Percentiles rank a stretch among this genome's conserved stretches.
Conservation (phyloP, 257 asterid genomes). For the Solanum chiquidenum region DNA sequence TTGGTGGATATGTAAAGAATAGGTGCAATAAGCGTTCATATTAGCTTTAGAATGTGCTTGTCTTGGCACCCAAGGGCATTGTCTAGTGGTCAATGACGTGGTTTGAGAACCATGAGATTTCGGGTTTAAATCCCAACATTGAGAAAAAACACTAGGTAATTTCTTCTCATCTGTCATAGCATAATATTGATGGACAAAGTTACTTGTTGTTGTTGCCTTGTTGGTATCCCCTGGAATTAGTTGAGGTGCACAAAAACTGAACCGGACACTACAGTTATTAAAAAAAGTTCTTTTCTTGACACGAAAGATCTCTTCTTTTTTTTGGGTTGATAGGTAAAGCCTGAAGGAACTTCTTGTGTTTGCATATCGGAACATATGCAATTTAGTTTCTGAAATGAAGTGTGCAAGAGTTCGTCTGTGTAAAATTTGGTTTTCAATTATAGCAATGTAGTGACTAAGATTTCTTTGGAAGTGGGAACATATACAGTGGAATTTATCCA, state of each 20-base stretch:
- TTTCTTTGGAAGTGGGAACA: neutral
- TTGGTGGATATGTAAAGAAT: neutral
- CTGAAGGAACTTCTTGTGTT: neutral
- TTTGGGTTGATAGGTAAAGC: neutral
- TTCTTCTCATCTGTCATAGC: neutral
- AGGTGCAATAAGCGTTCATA: neutral
- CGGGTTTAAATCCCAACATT: neutral
- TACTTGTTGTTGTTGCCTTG: neutral
- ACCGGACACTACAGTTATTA: rapidly evolving
- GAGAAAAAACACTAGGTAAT: neutral
- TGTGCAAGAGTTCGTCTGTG: neutral
- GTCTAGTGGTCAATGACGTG: neutral
- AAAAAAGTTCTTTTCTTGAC: neutral
- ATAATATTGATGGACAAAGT: neutral
- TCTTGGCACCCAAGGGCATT: neutral
- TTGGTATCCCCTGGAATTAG: neutral
- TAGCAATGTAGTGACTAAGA: neutral
- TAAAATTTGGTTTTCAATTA: neutral
- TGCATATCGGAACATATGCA: neutral
- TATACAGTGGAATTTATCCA: neutral
- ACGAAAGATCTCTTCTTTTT: neutral
- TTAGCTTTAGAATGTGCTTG: neutral
- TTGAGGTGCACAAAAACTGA: neutral
- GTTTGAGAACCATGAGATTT: neutral
- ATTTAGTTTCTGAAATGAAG: neutral